Base-by-base conservation (phyloP, 352 stramenopile genomes). In the Phytophthora meadii region DNA sequence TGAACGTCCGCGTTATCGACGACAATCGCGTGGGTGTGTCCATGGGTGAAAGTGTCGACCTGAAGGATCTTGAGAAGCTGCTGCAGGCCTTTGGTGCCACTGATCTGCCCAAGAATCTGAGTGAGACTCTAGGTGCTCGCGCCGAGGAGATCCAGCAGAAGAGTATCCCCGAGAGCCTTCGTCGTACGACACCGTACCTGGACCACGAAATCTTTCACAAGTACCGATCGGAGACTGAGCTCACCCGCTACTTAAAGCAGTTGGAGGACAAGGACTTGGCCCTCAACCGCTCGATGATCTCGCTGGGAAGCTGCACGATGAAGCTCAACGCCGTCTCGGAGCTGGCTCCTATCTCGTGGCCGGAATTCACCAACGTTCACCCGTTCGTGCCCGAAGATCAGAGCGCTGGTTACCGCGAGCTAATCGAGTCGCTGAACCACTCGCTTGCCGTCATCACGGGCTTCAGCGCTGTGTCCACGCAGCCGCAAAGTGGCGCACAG, bases 271-370 rank as follows among this genome's bases (percentile, higher is more conserved):
- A 98, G 73, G 98, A 99, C 77, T 77, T 99, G 34, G 91, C 97
- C 15, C 90, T 99, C n/a, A 99, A 99, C 82, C 93, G 97, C 56
- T 99, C 96, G 50, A 99, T 99, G 98, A 99, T 99, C 78, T 98
- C 97, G 37, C 87, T 99, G 5, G 98, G 98, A 42, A 99, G 96
- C 17, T 99, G 98, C 74, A 99, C 98, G n/a, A 99, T 99, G 98
- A 99, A 99, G 83, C 87, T 99, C 9, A 99, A 99, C 72, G 94
- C 97, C 28, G 97, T 98, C 17, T 89, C 88, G 54, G 97, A 99
- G 82, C 94, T 99, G 79, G 92, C 98, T 39, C 97, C 98, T 2
- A 84, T 99, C 11, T 98, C 97, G 11, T 99, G 97, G 98, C 87
- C 84, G 32, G 95, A 98, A 68, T 98, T 99, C 74, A 94, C 86